Base-by-base conservation (phyloP, 331 rosid genomes). In the Dryas integrifolia region DNA sequence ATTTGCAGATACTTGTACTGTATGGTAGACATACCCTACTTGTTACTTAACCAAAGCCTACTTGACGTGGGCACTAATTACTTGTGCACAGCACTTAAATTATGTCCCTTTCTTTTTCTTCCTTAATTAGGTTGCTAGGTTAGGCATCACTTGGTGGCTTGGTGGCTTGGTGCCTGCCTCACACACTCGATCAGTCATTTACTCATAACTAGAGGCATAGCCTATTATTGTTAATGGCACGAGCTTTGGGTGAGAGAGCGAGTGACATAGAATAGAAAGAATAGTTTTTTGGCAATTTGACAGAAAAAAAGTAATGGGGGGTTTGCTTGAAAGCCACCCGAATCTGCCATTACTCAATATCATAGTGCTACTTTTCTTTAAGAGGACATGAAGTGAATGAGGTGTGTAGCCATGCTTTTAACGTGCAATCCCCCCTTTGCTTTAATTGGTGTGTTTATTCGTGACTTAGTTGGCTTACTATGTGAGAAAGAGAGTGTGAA, bases 351-450 rank as follows among this genome's bases (percentile, higher is more conserved):
- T 72, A 66, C 77, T 82, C 75, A 26, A 51, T 41, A 12, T 40
- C 12, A 51, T 26, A 67, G 35, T 52, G 40, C 52, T 74, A 67
- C 74, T 82, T 88, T 76, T 74, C 81, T 81, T 84, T 75, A 51
- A 76, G 65, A 14, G 61, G 68, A 85, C 78, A 64, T 41, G 58
- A 69, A 77, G 70, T 70, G 82, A 83, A 77, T 76, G 79, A 82
- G 58, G 67, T 56, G 53, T 73, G 30, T 49, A 30, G 76, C n/a
- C 39, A 82, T 74, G 86, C 87, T 86, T 85, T 80, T 77, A 87
- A 87, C 87, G 89, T 87, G 96, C 83, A 74, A 69, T 47, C 66
- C 68, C 58, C 72, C 76, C 83, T 81, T 87, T 82, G 80, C 86
- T 83, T 83, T 73, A 70, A 75, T 74, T 67, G 49, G 71, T 72